A percentile compares a stretch with the other conserved stretches of the same genome.
phyloP scores from a whole-genome alignment of 23 red algal genomes.

The Agarophyton chilense region DNA sequence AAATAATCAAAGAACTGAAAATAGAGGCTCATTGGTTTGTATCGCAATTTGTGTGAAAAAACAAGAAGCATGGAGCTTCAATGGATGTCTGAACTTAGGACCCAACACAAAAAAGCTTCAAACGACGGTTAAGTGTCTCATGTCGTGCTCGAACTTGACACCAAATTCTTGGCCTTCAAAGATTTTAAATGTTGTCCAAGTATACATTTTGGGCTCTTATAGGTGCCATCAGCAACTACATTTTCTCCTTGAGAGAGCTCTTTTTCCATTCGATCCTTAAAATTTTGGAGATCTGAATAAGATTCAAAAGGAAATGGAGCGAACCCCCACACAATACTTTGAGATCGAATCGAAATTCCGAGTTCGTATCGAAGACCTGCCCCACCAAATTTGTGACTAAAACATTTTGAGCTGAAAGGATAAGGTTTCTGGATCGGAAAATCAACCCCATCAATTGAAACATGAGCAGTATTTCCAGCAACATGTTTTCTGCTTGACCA shows the following conservation, averaged over 20 bases:
- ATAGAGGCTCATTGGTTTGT: too few relatives aligned
- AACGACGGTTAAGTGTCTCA: too few relatives aligned
- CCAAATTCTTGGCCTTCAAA: too few relatives aligned
- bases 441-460: slow-evolving; percentile 42
- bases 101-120: too few relatives aligned
- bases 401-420: neutral
- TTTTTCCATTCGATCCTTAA: slow-evolving; percentile 9
- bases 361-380: slow-evolving; percentile 16
- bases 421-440: neutral
- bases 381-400: slow-evolving; percentile 36
- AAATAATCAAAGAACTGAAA: too few relatives aligned
- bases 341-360: slow-evolving; percentile 8
- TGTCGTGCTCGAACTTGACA: too few relatives aligned
- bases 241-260: neutral
- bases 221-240: neutral
- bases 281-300: slow-evolving; percentile 26
- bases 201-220: neutral
- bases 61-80: too few relatives aligned
- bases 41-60: too few relatives aligned
- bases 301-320: slow-evolving; percentile 10
- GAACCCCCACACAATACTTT: too few relatives aligned
- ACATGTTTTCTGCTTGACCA: too few relatives aligned
- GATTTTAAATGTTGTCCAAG: too few relatives aligned
- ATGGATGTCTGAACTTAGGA: too few relatives aligned
- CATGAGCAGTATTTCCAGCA: neutral